These are phyloP conservation scores for Sporisorium iseilematis-ciliati DNA, from an alignment of 1,284 basidiomycete species.

Conservation along the genomic window DNA sequence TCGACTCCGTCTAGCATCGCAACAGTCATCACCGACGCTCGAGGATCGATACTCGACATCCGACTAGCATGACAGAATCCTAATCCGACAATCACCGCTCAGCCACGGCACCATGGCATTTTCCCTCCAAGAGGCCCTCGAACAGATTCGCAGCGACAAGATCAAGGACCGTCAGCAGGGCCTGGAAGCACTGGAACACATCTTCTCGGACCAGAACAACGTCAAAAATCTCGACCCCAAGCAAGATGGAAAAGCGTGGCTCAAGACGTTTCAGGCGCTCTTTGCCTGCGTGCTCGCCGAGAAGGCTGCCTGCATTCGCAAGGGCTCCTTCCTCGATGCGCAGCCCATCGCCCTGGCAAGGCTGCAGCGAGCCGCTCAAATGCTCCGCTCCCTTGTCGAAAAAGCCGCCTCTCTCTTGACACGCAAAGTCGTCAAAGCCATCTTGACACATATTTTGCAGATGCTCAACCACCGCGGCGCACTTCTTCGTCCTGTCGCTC, in stretches of 20 bases:
- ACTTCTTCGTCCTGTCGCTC: conserved; percentile 77
- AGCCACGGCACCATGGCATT: conserved; percentile 35
- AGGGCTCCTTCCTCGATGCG: conserved; percentile 70
- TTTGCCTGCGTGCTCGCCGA: conserved; percentile 79
- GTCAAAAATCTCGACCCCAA: conserved; percentile 75
- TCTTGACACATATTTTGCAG: conserved; percentile 79
- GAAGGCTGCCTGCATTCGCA: conserved; percentile 74
- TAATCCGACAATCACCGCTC: not conserved
- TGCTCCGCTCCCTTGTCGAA: conserved; percentile 80
- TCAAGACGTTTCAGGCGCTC: conserved; percentile 79
- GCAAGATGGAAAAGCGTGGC: conserved; percentile 75
- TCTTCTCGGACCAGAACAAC: conserved; percentile 75
- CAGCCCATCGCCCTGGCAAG: conserved; percentile 74
- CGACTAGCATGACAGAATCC: conserved; percentile 7
- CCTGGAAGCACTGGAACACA: conserved; percentile 74
- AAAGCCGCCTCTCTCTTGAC: conserved; percentile 75
- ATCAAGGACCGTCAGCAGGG: conserved; percentile 81
- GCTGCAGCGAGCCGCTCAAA: conserved; percentile 76
- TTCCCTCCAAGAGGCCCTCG: conserved; percentile 49
- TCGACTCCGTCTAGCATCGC: no score
- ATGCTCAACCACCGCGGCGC: conserved; percentile 75
- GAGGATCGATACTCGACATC: not conserved
- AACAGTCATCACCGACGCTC: not conserved
- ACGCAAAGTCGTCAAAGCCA: conserved; percentile 73
- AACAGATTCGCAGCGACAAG: conserved; percentile 72